These are phyloP conservation scores for Pythium biforme DNA, from an alignment of 352 stramenopile species.

Conservation along the genomic window DNA sequence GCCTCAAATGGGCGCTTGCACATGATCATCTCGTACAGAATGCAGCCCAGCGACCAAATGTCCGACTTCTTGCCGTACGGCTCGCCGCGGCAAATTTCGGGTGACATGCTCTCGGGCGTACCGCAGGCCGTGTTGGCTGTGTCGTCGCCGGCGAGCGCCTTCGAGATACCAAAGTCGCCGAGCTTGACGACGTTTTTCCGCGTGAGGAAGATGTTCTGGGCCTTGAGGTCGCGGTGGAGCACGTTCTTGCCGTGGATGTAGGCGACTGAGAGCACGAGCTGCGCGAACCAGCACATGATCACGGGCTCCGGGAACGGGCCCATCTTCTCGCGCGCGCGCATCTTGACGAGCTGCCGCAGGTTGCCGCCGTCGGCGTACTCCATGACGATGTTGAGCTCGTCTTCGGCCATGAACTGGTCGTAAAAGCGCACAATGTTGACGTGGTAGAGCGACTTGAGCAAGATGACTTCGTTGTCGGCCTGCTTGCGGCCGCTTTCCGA, in stretches of 20 bases:
- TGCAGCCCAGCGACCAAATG: conserved; percentile 89
- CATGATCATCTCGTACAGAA: conserved; percentile 91
- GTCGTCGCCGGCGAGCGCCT: conserved; percentile 75
- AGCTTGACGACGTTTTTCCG: conserved; percentile 87
- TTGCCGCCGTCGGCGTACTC: conserved; percentile 86
- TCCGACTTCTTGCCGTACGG: conserved; percentile 89
- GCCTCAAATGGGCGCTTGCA: conserved; percentile 82
- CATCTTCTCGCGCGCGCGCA: conserved; percentile 75
- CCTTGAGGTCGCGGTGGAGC: conserved; percentile 85
- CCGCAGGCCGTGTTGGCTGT: conserved; percentile 81
- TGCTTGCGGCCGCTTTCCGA: conserved; percentile 85
- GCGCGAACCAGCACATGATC: conserved; percentile 88
- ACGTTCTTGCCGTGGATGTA: conserved; percentile 91
- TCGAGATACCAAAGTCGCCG: conserved; percentile 88
- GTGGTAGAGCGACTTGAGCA: conserved; percentile 88
- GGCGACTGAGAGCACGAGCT: conserved; percentile 78
- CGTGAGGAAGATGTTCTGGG: conserved; percentile 88
- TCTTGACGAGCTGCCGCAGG: conserved; percentile 79
- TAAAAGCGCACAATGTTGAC: conserved; percentile 90
- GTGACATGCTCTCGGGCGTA: conserved; percentile 88
- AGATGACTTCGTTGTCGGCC: conserved; percentile 86
- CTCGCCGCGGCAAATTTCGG: conserved; percentile 85
- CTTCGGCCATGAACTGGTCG: conserved; percentile 84
- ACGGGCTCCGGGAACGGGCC: conserved; percentile 79
- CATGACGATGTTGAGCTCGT: conserved; percentile 90